Base-by-base conservation (phyloP, 2,329 filamentous ascomycete species). In the Colletotrichum lupini region DNA sequence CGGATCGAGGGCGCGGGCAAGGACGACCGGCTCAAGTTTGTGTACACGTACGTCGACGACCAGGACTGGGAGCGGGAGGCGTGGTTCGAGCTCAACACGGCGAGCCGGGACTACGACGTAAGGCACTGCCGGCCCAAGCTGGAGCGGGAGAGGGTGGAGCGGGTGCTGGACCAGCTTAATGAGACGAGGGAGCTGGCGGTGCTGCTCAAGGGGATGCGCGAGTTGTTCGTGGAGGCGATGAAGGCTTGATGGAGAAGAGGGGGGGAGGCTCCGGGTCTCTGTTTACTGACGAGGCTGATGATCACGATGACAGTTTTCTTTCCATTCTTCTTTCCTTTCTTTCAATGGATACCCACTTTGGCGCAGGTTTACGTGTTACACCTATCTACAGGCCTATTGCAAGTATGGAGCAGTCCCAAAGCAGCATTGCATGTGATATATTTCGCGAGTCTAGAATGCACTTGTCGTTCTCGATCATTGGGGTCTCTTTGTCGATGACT, bases 81-180 rank as follows among this genome's bases (percentile, higher is more conserved):
- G 16, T 97, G 94, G 92, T 98, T 99, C 80, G 96, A 98, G 85
- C 86, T 99, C 70, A 92, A 93, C 77, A 97, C 94, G 58, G 91
- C 91, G 46, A 91, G 90, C 75, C 88, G 94, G 73, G 95, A 98
- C 78, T 98, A 98, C 82, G 93, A 94, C 75, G 93, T 98, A 49
- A 89, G 92, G 73, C 92, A 94, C 77, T 93, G 92, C 78, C 88
- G 93, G 80, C 97, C 97, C 14, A 96, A 95, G 84, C 85, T 98
- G 75, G 94, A 97, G 80, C 86, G 88, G 74, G 94, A 95, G 75
- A 92, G 92, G 77, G 90, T 97, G 56, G 94, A 97, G 67, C 88
- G 89, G 80, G 92, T 97, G 60, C 82, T 95, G 68, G 94, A 97
- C 76, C 88, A 88, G 79, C 87, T 98, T 71, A 97, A 97, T 79